Evolutionary conservation across 257 asterid genomes (phyloP).

Genomic region (Vinca minor): DNA sequence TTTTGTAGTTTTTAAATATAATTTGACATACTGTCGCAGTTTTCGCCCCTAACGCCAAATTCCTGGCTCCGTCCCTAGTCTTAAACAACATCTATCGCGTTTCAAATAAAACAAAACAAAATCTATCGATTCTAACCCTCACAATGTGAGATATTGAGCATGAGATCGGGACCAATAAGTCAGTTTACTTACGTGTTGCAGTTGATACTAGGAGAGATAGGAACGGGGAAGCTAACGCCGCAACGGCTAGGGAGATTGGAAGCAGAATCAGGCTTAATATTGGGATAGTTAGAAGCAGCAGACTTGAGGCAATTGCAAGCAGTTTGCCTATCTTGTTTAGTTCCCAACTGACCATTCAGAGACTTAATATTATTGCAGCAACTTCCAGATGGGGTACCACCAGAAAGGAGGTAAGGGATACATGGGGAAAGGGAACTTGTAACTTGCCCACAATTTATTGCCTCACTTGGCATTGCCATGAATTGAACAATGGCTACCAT

Average conservation of each 20-base stretch:
- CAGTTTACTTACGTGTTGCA: constrained; percentile 44
- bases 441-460: constrained; percentile 36
- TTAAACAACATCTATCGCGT: no score
- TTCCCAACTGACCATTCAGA: constrained; percentile 15
- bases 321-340: constrained; percentile 34
- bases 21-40: no score
- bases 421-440: constrained; percentile 32
- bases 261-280: constrained; percentile 33
- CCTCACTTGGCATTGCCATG: constrained; percentile 37
- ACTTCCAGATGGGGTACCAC: constrained; percentile 25
- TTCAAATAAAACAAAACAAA: no score
- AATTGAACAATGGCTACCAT: no score
- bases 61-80: no score
- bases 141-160: no score
- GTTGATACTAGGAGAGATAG: constrained; percentile 29
- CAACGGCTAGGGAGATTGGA: constrained; percentile 44
- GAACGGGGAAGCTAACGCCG: constrained; percentile 28
- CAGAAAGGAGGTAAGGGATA: constrained; percentile 27
- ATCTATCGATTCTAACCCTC: no score
- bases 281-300: constrained; percentile 33
- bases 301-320: constrained; percentile 48
- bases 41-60: no score
- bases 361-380: constrained; percentile 42
- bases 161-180: no score
- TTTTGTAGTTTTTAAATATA: no score